Base-by-base conservation (phyloP, 306 rosid species). In the Senna siamea region DNA sequence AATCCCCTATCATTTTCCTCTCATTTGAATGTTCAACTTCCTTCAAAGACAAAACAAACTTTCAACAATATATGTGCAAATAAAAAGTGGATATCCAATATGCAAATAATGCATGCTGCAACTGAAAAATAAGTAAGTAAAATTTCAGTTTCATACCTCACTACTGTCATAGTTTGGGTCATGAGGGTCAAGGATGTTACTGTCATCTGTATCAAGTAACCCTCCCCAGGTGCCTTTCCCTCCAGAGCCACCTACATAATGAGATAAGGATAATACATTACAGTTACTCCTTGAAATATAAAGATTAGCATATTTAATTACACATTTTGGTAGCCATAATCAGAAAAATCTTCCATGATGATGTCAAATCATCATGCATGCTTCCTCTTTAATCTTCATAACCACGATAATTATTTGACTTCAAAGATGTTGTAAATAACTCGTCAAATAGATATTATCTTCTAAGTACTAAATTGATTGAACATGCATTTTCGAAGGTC, bases 191-290 rank as follows among this genome's bases (percentile, higher is more conserved):
- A 78, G 44, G 55, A 0, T 0, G 30, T 59, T 55, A 14, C 22
- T 60, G 65, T 73, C 86, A 19, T 85, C 81, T 10, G 69, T 72
- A 43, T 84, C 90, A 79, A 85, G 87, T 73, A 88, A 72, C 73
- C 88, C 93, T 63, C 87, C 90, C 87, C 88, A 83, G 5, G 85
- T 83, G 37, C 85, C 87, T 79, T 83, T 88, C 14, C 84, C 93
- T 10, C 88, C 88, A 40, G 81, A 81, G 65, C 87, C 87, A 77
- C 85, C 93, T 86, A 65, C 66, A 72, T 38, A 65, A 30, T 57
- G 22, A 56, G 65, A 62, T 37, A 54, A 37, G 58, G 28, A 37
- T 52, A 69, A 59, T 34, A 51, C n/a, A n/a, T n/a, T n/a, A n/a
- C 10, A 18, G 37, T 34, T 59, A 57, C 40, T 52, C 46, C 58